Evolutionary conservation across 805 yeast genomes (phyloP), one percentile per base, ranked within the genome.

Genomic region (Lipomyces lipofer): DNA sequence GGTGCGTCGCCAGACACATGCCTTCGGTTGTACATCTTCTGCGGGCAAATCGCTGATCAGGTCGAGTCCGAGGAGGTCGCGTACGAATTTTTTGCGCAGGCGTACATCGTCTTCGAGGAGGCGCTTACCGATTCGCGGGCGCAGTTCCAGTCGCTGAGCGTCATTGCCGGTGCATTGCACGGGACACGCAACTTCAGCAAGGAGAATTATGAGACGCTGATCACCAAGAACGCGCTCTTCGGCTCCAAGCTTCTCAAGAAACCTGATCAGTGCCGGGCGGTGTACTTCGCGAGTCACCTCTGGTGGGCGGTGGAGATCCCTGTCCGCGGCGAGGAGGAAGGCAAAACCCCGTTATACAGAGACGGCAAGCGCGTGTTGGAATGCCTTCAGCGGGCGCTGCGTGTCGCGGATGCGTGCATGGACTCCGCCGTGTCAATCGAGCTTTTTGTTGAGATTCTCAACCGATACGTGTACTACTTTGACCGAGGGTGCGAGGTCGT

Each of bases 381-480:
- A 66, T 90, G 97, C 68, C 76, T 92, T 43, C 97, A 90, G 69
- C 82, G 92, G 63, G 82, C 97, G 1, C 70, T 92, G 15, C 76
- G 97, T 43, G 88, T 89, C 6, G 96, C 97, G 0, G 98, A 94
- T 68, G 86, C 94, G n/a, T 87, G 94, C 53, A 84, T 91, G 84
- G 98, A 92, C 66, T 74, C 73, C 48, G 79, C 76, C 39, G 85
- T 82, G 43, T 86, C 89, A 32, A 75, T 86, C 52, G 92, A 88
- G 70, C 75, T 94, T 51, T 91, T 92, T 73, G 84, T 92, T 43
- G 98, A 94, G 71, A 89, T 94, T 19, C 75, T 94, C 60, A 88
- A 89, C 73, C 80, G 89, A 59, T 89, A 95, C 59, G 71, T 92
- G 33, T 88, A 90, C 66, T 94, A 85, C 70, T 85, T 86, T 69